Conservation (phyloP, 129 eudicot species). For the Lonicera japonica region DNA sequence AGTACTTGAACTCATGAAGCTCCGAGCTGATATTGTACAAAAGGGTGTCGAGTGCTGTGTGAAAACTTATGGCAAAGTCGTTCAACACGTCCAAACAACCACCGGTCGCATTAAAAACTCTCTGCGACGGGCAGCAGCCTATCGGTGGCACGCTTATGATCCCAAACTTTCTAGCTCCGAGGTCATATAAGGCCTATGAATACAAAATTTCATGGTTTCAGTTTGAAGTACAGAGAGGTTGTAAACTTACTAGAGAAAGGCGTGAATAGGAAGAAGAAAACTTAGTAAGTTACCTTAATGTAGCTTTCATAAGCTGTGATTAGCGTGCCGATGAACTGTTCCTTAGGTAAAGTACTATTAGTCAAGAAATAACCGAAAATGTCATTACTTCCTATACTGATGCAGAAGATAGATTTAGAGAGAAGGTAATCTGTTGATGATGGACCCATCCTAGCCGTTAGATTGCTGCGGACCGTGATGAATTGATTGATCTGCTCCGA, state of each 20-base stretch:
- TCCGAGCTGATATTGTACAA: slow-evolving; percentile 30
- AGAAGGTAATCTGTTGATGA: slow-evolving; percentile 21
- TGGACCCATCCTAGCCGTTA: slow-evolving; percentile 28
- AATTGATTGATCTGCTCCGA: slow-evolving; percentile 62
- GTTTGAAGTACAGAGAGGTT: neutral
- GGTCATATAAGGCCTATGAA: slow-evolving; percentile 48
- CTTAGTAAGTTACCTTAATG: slow-evolving; percentile 18
- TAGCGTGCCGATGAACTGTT: slow-evolving; percentile 22
- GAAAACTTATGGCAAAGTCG: slow-evolving; percentile 37
- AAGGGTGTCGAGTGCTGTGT: slow-evolving; percentile 33
- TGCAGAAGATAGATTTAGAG: slow-evolving; percentile 37
- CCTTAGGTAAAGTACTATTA: slow-evolving; percentile 25
- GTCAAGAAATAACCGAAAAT: slow-evolving; percentile 45
- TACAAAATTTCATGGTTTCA: neutral
- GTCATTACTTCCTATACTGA: slow-evolving; percentile 61
- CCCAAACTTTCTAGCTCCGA: slow-evolving; percentile 71
- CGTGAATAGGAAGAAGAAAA: neutral
- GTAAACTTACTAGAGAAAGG: too few relatives aligned
- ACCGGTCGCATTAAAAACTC: slow-evolving; percentile 31
- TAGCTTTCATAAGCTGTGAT: slow-evolving; percentile 34
- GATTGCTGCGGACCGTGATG: slow-evolving; percentile 24
- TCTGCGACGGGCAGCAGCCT: slow-evolving; percentile 64
- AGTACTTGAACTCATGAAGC: slow-evolving; percentile 46
- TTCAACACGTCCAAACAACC: slow-evolving; percentile 52
- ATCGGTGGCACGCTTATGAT: slow-evolving; percentile 56